These are phyloP conservation scores for Debaryomyces nepalensis DNA, from an alignment of 1,139 yeast genomes.

Conservation along the genomic window DNA sequence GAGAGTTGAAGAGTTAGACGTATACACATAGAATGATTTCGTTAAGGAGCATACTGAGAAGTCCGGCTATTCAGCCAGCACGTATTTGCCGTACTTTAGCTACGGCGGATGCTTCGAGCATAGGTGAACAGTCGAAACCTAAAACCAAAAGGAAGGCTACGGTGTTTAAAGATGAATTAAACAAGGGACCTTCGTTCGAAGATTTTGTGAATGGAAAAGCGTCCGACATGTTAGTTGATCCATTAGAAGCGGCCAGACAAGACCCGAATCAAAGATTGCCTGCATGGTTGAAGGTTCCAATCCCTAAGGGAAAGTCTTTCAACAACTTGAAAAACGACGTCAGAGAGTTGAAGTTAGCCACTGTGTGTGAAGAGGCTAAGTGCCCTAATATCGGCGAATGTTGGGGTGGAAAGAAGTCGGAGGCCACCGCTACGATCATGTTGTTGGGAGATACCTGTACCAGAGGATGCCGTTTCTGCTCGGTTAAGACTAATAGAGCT, in stretches of 20 bases:
- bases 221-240: constrained; percentile 63
- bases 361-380: constrained; percentile 98
- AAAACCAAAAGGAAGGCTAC: constrained; percentile 55
- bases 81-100: constrained; percentile 19
- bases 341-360: constrained; percentile 83
- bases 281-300: constrained; percentile 91
- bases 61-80: constrained; percentile 3
- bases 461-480: constrained; percentile 96
- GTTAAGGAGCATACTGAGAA: constrained; percentile 10
- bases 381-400: constrained; percentile 99
- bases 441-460: constrained; percentile 98
- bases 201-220: constrained; percentile 88
- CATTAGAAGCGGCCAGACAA: constrained; percentile 66
- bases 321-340: constrained; percentile 84
- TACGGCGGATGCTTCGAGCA: constrained; percentile 16
- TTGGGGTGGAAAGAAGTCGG: constrained; percentile 97
- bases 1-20: not conserved
- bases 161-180: constrained; percentile 69
- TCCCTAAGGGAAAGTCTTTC: constrained; percentile 88
- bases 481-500: constrained; percentile 87
- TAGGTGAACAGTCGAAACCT: constrained; percentile 13
- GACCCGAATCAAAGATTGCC: constrained; percentile 78
- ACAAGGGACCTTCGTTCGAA: constrained; percentile 90
- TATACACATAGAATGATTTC: constrained; percentile 4
- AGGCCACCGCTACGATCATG: constrained; percentile 99